Conservation (phyloP, 116 monocot genomes). For the Papilionanthe hybrid region DNA sequence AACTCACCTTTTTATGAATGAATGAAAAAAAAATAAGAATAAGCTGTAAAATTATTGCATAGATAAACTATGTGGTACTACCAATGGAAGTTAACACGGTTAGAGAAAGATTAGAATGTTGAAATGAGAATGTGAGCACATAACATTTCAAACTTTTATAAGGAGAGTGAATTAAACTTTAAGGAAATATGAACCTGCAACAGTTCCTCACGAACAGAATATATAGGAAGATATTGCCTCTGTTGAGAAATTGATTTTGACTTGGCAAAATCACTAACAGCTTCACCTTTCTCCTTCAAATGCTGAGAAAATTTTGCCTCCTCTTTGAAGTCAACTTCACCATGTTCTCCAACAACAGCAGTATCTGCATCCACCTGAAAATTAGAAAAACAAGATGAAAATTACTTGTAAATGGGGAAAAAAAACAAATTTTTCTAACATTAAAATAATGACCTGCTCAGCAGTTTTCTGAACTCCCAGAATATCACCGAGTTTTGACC, state of each 20-base stretch:
- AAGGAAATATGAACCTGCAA: conserved; percentile 54
- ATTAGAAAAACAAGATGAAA: background rate
- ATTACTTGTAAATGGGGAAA: background rate
- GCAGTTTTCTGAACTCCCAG: conserved; percentile 88
- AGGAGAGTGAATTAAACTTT: background rate
- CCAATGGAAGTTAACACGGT: background rate
- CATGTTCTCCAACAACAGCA: conserved; percentile 76
- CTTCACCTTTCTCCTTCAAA: conserved; percentile 81
- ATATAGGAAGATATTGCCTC: conserved; percentile 92
- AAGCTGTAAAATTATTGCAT: background rate
- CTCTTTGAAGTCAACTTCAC: conserved; percentile 89
- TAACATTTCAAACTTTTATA: background rate
- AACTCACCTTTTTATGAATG: background rate
- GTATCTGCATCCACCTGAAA: conserved; percentile 88
- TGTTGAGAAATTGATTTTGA: conserved; percentile 85
- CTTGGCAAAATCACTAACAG: conserved; percentile 91
- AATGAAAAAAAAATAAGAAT: background rate
- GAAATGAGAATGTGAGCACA: background rate
- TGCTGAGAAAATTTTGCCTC: conserved; percentile 90
- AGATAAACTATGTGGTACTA: background rate
- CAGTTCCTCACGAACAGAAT: conserved; percentile 82
- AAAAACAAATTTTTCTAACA: background rate
- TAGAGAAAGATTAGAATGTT: background rate
- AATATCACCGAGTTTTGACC: conserved; percentile 92
- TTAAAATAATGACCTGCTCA: conserved; percentile 57